These are phyloP conservation scores for Gnomoniopsis smithogilvyi DNA, from an alignment of 2,329 filamentous ascomycete species.

Conservation along the genomic window DNA sequence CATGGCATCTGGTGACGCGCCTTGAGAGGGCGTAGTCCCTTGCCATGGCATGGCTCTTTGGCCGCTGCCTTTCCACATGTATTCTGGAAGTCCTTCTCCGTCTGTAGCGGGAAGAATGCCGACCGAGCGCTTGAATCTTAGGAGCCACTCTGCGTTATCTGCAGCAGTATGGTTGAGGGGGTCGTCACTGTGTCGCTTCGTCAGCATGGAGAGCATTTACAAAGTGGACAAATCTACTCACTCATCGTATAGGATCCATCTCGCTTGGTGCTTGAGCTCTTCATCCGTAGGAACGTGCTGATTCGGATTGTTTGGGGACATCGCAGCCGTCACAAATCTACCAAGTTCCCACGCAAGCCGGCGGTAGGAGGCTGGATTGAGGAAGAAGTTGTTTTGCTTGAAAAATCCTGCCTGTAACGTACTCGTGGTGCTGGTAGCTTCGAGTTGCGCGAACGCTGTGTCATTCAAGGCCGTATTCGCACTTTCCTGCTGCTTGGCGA, in stretches of 20 bases:
- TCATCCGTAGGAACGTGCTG: conserved; percentile 56
- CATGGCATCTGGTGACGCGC: conserved; percentile 26
- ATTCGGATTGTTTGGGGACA: conserved; percentile 59
- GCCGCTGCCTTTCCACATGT: neutral
- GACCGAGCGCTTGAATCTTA: conserved; percentile 57
- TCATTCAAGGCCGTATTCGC: neutral
- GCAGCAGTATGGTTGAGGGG: conserved; percentile 63
- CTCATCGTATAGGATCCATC: conserved; percentile 62
- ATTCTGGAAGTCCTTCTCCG: conserved; percentile 46
- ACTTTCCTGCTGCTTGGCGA: neutral
- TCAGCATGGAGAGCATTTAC: neutral
- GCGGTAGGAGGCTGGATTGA: conserved; percentile 59
- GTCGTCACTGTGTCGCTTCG: conserved; percentile 44
- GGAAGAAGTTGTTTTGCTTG: conserved; percentile 38
- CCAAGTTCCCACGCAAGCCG: conserved; percentile 51
- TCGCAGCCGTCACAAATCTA: conserved; percentile 49
- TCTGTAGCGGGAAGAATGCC: conserved; percentile 47
- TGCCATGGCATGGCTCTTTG: neutral
- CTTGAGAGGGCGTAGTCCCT: neutral
- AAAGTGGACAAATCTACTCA: conserved; percentile 31
- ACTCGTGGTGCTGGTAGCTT: neutral
- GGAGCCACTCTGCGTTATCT: conserved; percentile 62
- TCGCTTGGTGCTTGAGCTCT: conserved; percentile 62
- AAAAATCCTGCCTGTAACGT: neutral
- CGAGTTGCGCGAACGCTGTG: neutral